Percentiles rank a stretch among this genome's conserved stretches.
These are phyloP conservation scores for Clitopilus hobsonii DNA, from an alignment of 768 basidiomycete genomes.

Conservation along the genomic window DNA sequence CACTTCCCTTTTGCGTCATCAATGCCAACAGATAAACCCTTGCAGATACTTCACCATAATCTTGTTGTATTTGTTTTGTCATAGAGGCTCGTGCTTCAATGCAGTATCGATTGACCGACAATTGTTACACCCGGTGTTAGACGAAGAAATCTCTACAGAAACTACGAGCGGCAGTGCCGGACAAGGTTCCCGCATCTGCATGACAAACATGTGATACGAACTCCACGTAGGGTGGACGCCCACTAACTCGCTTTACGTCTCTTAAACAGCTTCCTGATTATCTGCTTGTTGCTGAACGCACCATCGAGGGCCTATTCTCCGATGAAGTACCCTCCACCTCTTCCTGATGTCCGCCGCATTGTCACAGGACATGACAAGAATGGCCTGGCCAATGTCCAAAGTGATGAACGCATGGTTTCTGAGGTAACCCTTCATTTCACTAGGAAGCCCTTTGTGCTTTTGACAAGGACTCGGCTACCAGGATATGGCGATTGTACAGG, in stretches of 20 bases:
- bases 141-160: background rate
- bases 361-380: slow-evolving; percentile 43
- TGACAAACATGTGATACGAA: slow-evolving; percentile 1
- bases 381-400: slow-evolving; percentile 37
- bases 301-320: background rate
- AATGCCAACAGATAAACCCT: background rate
- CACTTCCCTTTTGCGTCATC: background rate
- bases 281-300: background rate
- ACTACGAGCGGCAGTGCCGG: background rate
- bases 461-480: slow-evolving; percentile 7
- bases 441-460: background rate
- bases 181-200: background rate
- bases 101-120: background rate
- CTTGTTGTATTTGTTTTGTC: background rate
- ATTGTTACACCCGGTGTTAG: background rate
- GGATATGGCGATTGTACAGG: slow-evolving; percentile 30
- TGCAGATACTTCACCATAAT: background rate
- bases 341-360: slow-evolving; percentile 41
- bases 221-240: background rate
- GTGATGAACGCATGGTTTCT: slow-evolving; percentile 24
- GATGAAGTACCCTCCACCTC: slow-evolving; percentile 11
- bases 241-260: background rate
- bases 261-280: background rate
- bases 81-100: background rate
- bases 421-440: slow-evolving; percentile 16